These are phyloP conservation scores for Zelopaecilomyces penicillatus DNA, from an alignment of 2,329 filamentous ascomycete species.

Conservation along the genomic window DNA sequence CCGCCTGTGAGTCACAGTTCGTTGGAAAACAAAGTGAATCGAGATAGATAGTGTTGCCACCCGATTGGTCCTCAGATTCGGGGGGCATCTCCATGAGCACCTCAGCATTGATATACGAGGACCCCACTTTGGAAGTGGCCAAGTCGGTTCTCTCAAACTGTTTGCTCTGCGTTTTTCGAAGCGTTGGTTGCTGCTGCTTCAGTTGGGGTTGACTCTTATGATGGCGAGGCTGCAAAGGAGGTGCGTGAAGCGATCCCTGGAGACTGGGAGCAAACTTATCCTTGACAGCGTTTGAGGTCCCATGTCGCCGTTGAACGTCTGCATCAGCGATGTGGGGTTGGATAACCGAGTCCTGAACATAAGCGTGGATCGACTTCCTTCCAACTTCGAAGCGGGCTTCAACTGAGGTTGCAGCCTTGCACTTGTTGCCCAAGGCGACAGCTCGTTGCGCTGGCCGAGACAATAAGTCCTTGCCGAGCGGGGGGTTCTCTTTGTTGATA, in stretches of 20 bases:
- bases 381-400: slow-evolving; percentile 18
- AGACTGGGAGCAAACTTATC: slow-evolving; percentile 6
- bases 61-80: slow-evolving; percentile 11
- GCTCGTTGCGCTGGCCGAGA: slow-evolving; percentile 29
- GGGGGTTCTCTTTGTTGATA: slow-evolving; percentile 38
- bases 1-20: slow-evolving; percentile 16
- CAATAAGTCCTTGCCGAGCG: slow-evolving; percentile 26
- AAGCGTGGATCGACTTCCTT: slow-evolving; percentile 15
- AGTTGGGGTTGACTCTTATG: slow-evolving; percentile 47
- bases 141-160: slow-evolving; percentile 14
- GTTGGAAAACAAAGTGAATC: slow-evolving; percentile 18
- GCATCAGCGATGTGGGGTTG: slow-evolving; percentile 12
- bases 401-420: slow-evolving; percentile 10
- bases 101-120: background rate
- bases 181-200: slow-evolving; percentile 31
- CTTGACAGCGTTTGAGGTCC: slow-evolving; percentile 7
- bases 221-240: slow-evolving; percentile 34
- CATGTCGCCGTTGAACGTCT: slow-evolving; percentile 5
- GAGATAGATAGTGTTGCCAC: slow-evolving; percentile 18
- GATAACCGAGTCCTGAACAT: slow-evolving; percentile 9
- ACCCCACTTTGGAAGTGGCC: background rate
- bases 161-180: slow-evolving; percentile 38
- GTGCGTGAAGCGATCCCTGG: slow-evolving; percentile 12
- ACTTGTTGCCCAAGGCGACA: slow-evolving; percentile 13
- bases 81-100: background rate